Conservation (phyloP, 805 yeast species). For the Lachancea thermotolerans region DNA sequence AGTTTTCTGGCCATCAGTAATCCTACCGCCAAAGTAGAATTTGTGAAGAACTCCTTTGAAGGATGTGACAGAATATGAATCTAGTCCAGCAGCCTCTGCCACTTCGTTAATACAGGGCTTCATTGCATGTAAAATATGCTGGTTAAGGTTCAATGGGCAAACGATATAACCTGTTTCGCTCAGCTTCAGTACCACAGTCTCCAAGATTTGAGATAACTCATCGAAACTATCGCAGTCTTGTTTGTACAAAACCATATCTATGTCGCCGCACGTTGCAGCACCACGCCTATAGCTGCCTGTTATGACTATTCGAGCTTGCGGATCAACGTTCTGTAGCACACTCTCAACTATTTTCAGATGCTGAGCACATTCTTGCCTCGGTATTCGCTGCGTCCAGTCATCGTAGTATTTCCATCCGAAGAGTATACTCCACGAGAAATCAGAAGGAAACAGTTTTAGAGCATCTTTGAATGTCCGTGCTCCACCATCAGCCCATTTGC, state of each 20-base stretch:
- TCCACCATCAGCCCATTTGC: slow-evolving; percentile 19
- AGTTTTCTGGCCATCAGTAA: background rate
- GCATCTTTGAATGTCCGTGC: slow-evolving; percentile 18
- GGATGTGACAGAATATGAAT: background rate
- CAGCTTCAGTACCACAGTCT: slow-evolving; percentile 15
- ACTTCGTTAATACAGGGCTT: slow-evolving; percentile 1
- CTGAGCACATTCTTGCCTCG: slow-evolving; percentile 22
- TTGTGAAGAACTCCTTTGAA: slow-evolving; percentile 6
- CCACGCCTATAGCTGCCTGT: slow-evolving; percentile 30
- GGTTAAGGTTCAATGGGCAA: slow-evolving; percentile 19
- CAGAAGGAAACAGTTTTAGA: slow-evolving; percentile 6
- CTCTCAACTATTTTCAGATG: slow-evolving; percentile 16
- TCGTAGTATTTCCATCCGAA: slow-evolving; percentile 30
- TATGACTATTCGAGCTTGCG: slow-evolving; percentile 18
- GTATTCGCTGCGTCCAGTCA: slow-evolving; percentile 25
- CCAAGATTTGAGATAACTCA: slow-evolving; percentile 18
- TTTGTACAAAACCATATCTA: slow-evolving; percentile 28
- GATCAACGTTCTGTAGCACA: slow-evolving; percentile 16
- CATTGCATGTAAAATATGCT: slow-evolving; percentile 3
- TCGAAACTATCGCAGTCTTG: slow-evolving; percentile 19
- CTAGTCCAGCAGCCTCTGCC: background rate
- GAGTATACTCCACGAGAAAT: slow-evolving; percentile 24
- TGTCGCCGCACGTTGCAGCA: slow-evolving; percentile 23
- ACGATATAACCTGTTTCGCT: slow-evolving; percentile 17
- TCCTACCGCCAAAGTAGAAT: slow-evolving; percentile 9